Base-by-base conservation (phyloP, 2,329 filamentous ascomycete species). In the Fusarium pseudonygamai region DNA sequence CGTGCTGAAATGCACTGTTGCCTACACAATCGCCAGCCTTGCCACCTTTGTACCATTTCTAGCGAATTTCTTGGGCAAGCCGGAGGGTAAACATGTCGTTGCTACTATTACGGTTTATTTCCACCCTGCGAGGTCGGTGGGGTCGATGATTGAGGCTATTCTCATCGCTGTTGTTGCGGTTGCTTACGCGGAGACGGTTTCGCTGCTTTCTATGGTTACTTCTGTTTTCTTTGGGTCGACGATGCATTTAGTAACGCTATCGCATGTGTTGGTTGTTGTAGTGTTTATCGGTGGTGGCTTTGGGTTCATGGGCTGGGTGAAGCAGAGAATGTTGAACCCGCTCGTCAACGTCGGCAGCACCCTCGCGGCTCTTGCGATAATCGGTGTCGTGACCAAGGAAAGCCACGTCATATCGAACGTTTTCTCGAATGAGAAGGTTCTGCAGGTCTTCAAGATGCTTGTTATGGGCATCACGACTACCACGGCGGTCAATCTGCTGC, bases 41-140 rank as follows among this genome's bases (percentile, higher is more conserved):
- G 94, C 92, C 26, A 98, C 95, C 0, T 96, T 97, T 76, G 91
- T 93, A 61, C 89, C 92, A 1, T 87, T 88, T 5, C 86, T 97
- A 49, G 91, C 94, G 15, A 84, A 87, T 9, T 89, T 94, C 57
- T 86, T 98, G 10, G 96, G 96, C 7, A 88, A 91, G 67, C 93
- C 95, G 73, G 95, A 97, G 82, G 94, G 94, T 43, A 98, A 98
- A 80, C 96, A 98, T 82, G 92, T 97, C 76, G 94, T 97, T 56
- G 95, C 95, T 39, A 98, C 96, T 3, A 91, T 98, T 59, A 97
- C 94, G 1, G 95, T 98, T 14, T 98, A 97, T 79, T 98, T 98
- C 78, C 95, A 98, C 80, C 95, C 96, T 3, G 93, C 94, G 3
- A 88, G 96, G 60, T 94, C 94, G 22, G 90, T 91, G 14, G 96